Base-by-base conservation (phyloP, 2,329 filamentous ascomycete genomes). In the Cercospora citrullina region DNA sequence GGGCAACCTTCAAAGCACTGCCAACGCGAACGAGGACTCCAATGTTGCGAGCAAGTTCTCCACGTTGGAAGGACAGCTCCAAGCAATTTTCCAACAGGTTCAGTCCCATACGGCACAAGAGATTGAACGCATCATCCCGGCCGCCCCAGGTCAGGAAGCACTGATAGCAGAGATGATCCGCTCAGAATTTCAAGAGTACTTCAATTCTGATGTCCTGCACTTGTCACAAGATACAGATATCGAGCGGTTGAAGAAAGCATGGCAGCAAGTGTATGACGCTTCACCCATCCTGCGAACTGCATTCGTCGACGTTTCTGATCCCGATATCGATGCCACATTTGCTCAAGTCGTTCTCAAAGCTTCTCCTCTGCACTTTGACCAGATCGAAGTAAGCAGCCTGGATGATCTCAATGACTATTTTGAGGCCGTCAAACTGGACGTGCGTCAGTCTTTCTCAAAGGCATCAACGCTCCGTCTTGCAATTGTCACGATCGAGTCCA, bases 141-240 rank as follows among this genome's bases (percentile, higher is more conserved):
- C 90, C 0, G 96, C 94, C 0, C 89, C 93, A 6, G 83, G 96
- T 5, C 94, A 98, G 79, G 93, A 97, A 77, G 89, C 90, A 1
- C 93, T 97, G 88, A 81, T 96, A 2, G 89, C 89, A 0, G 91
- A 92, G 68, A 96, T 96, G 91, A 72, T 93, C 0, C 84, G 87
- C 16, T 95, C 93, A 0, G 83, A 87, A 3, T 94, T 91, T 72
- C 81, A 84, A 10, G 86, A 89, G 70, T 98, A 98, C 76, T 96
- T 93, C 81, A 97, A 96, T 70, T 89, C 95, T 66, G 91, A 97
- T 73, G 80, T 94, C 2, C 81, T 96, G 23, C 85, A 88, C 70
- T 71, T 97, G 1, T 75, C 80, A 0, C 70, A 81, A 0, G 77
- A 80, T 0, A 82, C 89, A 1, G 84, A 96, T 72, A 42, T 89